Conservation (phyloP, 352 stramenopile species). For the Pythium oligandrum region DNA sequence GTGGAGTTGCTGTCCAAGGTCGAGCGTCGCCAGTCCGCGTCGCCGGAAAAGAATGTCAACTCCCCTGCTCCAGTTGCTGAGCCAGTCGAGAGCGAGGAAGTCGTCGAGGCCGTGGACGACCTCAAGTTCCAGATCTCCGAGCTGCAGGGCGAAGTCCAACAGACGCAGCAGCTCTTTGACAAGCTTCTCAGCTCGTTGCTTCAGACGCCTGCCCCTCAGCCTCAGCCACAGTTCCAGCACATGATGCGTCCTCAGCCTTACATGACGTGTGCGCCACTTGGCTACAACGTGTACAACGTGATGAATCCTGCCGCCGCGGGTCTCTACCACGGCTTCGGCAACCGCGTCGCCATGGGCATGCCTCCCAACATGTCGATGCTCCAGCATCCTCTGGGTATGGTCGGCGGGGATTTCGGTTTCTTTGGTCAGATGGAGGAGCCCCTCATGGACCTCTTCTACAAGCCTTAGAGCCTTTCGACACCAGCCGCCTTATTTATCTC, state of each 20-base stretch:
- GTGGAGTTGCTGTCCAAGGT: conserved; percentile 19
- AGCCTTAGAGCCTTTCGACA: too few relatives aligned
- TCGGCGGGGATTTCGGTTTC: too few relatives aligned
- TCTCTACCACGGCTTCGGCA: too few relatives aligned
- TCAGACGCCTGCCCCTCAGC: neutral
- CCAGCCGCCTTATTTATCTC: too few relatives aligned
- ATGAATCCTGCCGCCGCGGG: too few relatives aligned
- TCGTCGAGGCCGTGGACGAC: conserved; percentile 2
- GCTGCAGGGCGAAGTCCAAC: conserved; percentile 14
- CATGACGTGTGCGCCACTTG: neutral
- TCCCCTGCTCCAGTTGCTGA: too few relatives aligned
- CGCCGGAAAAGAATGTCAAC: too few relatives aligned
- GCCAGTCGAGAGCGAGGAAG: neutral
- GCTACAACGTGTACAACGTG: neutral
- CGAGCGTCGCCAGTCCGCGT: neutral
- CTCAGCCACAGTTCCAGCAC: neutral
- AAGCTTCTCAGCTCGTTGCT: conserved; percentile 10
- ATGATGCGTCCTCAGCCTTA: conserved; percentile 1
- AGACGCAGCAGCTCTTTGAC: conserved; percentile 15
- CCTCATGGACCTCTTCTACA: too few relatives aligned
- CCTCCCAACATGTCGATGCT: too few relatives aligned
- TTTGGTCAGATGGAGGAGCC: too few relatives aligned
- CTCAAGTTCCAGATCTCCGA: conserved; percentile 11
- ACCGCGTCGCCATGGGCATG: too few relatives aligned
- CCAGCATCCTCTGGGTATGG: too few relatives aligned